Conservation (phyloP, 2,329 filamentous ascomycete species). For the Colletotrichum chlorophyti region DNA sequence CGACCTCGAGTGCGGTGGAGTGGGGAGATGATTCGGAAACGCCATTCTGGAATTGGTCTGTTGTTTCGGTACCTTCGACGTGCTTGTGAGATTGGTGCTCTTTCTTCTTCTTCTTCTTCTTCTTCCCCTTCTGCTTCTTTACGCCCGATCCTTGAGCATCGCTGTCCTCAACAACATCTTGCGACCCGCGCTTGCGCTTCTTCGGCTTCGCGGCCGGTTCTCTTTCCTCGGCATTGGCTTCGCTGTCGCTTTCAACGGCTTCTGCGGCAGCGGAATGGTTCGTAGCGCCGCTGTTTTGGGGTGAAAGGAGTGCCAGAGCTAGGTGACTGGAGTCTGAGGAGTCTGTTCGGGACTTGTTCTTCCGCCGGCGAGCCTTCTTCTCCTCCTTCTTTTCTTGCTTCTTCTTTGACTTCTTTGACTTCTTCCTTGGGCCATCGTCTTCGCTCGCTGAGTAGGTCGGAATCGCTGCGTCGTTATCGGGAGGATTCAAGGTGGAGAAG, state of each 20-base stretch:
- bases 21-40: constrained; percentile 4
- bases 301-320: neutral
- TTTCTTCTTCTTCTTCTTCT: too few species aligned
- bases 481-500: constrained; percentile 14
- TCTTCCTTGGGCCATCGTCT: neutral
- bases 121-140: constrained; percentile 11
- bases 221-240: neutral
- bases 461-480: neutral
- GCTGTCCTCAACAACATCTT: neutral
- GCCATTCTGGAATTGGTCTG: neutral
- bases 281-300: neutral
- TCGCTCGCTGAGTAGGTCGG: neutral
- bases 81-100: too few species aligned
- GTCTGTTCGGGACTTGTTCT: neutral
- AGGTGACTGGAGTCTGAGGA: neutral
- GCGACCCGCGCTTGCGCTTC: constrained; percentile 13
- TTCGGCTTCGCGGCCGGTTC: neutral
- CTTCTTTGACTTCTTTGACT: constrained; percentile 10
- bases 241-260: neutral
- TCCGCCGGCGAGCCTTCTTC: neutral
- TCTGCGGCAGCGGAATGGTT: constrained; percentile 2
- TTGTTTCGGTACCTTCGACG: constrained; percentile 11
- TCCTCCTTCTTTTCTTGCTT: constrained; percentile 1
- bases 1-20: neutral
- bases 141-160: neutral